A percentile compares a stretch with the other conserved stretches of the same genome.
Evolutionary conservation across 768 basidiomycete species (phyloP).

Genomic region (Psilocybe subaeruginosa): DNA sequence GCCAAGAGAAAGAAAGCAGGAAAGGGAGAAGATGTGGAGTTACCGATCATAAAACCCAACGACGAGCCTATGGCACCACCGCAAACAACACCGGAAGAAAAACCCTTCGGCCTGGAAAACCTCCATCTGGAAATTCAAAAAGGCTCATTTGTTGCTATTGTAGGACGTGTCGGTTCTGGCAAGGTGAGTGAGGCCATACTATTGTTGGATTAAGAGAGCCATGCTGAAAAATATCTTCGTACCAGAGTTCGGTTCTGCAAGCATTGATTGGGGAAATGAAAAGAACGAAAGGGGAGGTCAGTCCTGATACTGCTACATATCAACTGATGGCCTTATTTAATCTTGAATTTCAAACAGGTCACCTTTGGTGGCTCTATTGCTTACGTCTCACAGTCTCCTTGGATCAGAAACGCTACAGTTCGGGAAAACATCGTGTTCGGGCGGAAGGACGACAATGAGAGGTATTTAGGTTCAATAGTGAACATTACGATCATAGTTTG

Average conservation of each 20-base stretch:
- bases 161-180: slow-evolving; percentile 77
- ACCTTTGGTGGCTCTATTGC: slow-evolving; percentile 57
- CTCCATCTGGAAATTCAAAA: slow-evolving; percentile 48
- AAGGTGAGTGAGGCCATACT: slow-evolving; percentile 42
- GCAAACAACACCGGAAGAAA: slow-evolving; percentile 33
- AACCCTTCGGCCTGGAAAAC: slow-evolving; percentile 53
- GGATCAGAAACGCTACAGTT: slow-evolving; percentile 71
- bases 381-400: slow-evolving; percentile 63
- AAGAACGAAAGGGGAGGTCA: slow-evolving; percentile 55
- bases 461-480: slow-evolving; percentile 28
- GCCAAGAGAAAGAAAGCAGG: slow-evolving; percentile 6
- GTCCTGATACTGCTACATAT: neutral
- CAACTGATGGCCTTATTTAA: neutral
- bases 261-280: slow-evolving; percentile 72
- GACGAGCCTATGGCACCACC: slow-evolving; percentile 8
- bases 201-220: neutral
- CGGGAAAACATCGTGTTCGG: slow-evolving; percentile 80
- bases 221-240: neutral
- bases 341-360: slow-evolving; percentile 31
- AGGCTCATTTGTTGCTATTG: slow-evolving; percentile 70
- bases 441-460: slow-evolving; percentile 59
- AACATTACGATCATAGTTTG: neutral
- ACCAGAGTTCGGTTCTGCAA: slow-evolving; percentile 57
- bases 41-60: slow-evolving; percentile 7
- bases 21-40: neutral